Conservation (phyloP, 148 eudicot genomes). For the Rhododendron mucronatum region DNA sequence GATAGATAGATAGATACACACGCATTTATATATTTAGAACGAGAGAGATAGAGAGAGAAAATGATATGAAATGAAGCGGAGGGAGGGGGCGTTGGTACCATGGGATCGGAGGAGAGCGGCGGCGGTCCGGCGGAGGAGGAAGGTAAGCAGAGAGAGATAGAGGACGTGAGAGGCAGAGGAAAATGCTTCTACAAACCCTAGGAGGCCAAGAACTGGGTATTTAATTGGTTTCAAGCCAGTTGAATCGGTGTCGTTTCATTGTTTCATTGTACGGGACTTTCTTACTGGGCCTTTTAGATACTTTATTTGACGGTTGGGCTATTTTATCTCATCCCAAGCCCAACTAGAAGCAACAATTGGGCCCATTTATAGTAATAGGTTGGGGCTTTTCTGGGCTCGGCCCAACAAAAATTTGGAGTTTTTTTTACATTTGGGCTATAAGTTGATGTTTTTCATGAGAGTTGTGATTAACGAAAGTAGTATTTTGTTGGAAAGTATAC, state of each 20-base stretch:
- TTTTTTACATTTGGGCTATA: too few relatives aligned
- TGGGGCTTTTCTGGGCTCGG: neutral
- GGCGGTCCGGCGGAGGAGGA: neutral
- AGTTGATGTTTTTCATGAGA: too few relatives aligned
- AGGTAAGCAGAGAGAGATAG: neutral
- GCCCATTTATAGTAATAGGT: neutral
- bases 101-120: neutral
- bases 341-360: neutral
- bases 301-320: neutral
- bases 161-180: neutral
- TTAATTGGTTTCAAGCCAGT: neutral
- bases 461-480: too few relatives aligned
- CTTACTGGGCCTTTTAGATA: neutral
- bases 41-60: neutral
- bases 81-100: slow-evolving; percentile 7
- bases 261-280: neutral
- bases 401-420: neutral
- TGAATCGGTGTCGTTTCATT: neutral
- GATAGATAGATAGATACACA: neutral
- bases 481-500: too few relatives aligned
- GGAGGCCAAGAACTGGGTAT: neutral
- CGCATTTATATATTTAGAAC: neutral
- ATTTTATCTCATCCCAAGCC: neutral
- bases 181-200: neutral
- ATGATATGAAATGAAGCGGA: neutral